Evolutionary conservation across 345 rosid species (phyloP).

Genomic region (Salix suchowensis): DNA sequence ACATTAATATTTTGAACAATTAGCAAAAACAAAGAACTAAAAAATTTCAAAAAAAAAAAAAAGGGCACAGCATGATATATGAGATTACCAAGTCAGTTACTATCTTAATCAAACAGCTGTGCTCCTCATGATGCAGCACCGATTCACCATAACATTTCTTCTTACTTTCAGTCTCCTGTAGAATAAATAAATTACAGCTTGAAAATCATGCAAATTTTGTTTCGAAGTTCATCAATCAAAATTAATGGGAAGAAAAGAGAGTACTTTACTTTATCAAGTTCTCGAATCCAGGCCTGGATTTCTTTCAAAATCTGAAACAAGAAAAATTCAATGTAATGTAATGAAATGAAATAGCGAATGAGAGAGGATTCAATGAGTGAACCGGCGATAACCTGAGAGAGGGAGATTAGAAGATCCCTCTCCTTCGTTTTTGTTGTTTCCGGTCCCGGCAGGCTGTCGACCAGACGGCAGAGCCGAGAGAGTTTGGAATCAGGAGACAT

Average conservation of each 20-base stretch:
- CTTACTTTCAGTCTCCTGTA: constrained; percentile 20
- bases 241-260: background rate
- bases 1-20: too few relatives aligned
- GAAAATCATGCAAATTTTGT: background rate
- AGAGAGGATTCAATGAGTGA: background rate
- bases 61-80: background rate
- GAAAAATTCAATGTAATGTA: background rate
- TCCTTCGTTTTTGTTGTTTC: constrained; percentile 34
- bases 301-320: constrained; percentile 39
- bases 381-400: constrained; percentile 44
- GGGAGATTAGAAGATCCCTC: constrained; percentile 46
- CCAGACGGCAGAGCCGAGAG: constrained; percentile 40
- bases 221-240: background rate
- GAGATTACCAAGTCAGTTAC: constrained; percentile 50
- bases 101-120: constrained; percentile 28
- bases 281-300: constrained; percentile 40
- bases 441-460: constrained; percentile 37
- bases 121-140: constrained; percentile 9
- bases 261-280: constrained; percentile 15
- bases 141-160: background rate
- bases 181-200: background rate
- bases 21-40: background rate
- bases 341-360: background rate
- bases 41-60: background rate
- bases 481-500: constrained; percentile 29